Evolutionary conservation across 176 grass and related monocot genomes (phyloP), one percentile per base, ranked within the genome.

Genomic region (Phragmites australis): DNA sequence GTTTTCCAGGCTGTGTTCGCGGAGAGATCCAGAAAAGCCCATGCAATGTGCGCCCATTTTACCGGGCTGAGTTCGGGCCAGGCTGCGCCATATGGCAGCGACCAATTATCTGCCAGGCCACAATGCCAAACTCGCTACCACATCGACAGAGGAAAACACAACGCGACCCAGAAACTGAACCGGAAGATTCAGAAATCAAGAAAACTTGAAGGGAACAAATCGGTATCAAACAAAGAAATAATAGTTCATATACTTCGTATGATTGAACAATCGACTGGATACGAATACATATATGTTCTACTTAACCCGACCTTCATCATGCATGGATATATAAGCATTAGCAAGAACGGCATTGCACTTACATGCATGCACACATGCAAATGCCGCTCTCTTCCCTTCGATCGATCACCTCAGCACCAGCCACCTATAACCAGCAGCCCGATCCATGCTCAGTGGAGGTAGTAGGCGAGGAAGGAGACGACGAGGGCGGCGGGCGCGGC

Each of bases 401-500:
- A 61, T 61, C 26, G 3, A 34, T 7, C 29, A 31, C 58, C 58
- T 61, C 53, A 22, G 23, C 22, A 14, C 4, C 55, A 22, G 12
- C 55, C 23, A 13, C 22, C 22, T 3, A 25, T 52, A 22, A 60
- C 21, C 8, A 23, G 32, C 4, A 19, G 1, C 9, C 1, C 30
- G 0, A 37, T 37, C 0, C 34, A 7, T 6, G 50, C 32, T 80
- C 12, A 87, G 63, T 82, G 79, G 53, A 87, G 85, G 72, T 82
- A 87, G 42, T 82, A 87, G 2, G 63, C 79, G 85, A 87, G 85
- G 64, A 87, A 71, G 64, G 72, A 76, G 85, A 76, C 9, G 34
- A 87, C 19, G 78, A 79, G 44, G 17, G 83, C 75, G 23, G 39
- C 43, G 31, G 65, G 64, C 0, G 34, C 52, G 16, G 51, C 42